Conservation (phyloP, 768 basidiomycete genomes). For the Podaxis sp. region DNA sequence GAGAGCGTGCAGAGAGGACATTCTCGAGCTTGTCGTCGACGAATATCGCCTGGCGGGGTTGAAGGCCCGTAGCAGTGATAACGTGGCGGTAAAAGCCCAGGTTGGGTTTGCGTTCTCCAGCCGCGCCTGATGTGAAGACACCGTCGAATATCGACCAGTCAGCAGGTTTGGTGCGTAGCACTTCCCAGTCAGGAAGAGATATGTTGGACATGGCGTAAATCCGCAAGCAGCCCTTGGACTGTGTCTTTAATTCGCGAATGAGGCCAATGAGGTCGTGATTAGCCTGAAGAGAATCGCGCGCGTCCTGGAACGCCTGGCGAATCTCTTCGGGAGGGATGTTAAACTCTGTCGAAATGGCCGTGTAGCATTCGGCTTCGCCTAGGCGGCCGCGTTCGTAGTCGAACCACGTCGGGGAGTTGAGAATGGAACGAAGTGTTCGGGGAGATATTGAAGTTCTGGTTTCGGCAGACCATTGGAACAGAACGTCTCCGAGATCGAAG, state of each 20-base stretch:
- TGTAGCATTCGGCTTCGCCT: conserved; percentile 44
- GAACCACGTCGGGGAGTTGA: conserved; percentile 48
- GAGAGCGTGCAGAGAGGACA: conserved; percentile 53
- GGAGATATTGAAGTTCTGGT: conserved; percentile 45
- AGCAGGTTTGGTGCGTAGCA: conserved; percentile 42
- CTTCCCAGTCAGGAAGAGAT: conserved; percentile 48
- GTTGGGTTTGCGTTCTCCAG: conserved; percentile 56
- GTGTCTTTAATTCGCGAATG: conserved; percentile 44
- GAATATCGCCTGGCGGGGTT: conserved; percentile 50
- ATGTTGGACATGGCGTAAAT: conserved; percentile 65
- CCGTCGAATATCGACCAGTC: conserved; percentile 51
- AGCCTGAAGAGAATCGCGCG: conserved; percentile 45
- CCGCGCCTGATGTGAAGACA: conserved; percentile 51
- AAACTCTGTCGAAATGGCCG: conserved; percentile 39
- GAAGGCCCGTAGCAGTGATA: conserved; percentile 39
- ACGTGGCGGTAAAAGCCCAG: conserved; percentile 54
- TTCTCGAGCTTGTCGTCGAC: conserved; percentile 64
- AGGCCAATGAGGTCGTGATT: conserved; percentile 45
- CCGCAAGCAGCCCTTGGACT: conserved; percentile 32
- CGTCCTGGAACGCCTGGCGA: conserved; percentile 43
- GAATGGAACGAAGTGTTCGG: conserved; percentile 38
- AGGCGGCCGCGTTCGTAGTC: conserved; percentile 53
- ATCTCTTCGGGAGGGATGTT: conserved; percentile 38
- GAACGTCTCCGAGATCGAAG: conserved; percentile 57
- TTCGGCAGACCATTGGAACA: conserved; percentile 52